Evolutionary conservation across 1,139 yeast species (phyloP).

Genomic region (Pichia inconspicua): DNA sequence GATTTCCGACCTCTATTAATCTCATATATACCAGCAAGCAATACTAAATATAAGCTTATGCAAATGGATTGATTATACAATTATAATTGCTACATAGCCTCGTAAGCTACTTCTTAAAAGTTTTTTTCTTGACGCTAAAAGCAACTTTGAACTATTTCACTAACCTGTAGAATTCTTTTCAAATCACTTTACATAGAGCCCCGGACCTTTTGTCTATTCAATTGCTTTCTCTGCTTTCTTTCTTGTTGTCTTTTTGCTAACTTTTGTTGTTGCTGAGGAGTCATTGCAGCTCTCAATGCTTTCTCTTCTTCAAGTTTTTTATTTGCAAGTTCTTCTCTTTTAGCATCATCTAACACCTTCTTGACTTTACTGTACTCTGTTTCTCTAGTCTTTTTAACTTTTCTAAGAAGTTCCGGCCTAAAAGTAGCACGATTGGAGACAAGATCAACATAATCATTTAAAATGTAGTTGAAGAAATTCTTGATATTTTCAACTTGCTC

Average conservation of each 20-base stretch:
- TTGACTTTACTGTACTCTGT: constrained; percentile 53
- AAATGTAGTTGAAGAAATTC: constrained; percentile 31
- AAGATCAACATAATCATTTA: constrained; percentile 26
- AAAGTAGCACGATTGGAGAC: constrained; percentile 33
- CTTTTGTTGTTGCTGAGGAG: constrained; percentile 70
- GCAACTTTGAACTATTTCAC: not conserved
- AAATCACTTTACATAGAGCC: constrained; percentile 10
- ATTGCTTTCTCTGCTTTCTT: constrained; percentile 27
- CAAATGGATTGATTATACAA: too few species aligned
- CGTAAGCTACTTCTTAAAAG: not conserved
- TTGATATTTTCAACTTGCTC: constrained; percentile 41
- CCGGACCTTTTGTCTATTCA: constrained; percentile 28
- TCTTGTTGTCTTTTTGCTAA: constrained; percentile 62
- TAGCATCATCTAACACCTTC: constrained; percentile 50
- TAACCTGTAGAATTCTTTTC: not conserved
- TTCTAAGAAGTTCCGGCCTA: constrained; percentile 66
- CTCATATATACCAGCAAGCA: too few species aligned
- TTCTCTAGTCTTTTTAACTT: constrained; percentile 66
- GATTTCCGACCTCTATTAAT: too few species aligned
- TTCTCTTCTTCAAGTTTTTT: constrained; percentile 65
- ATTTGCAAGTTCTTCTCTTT: constrained; percentile 61
- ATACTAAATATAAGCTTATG: too few species aligned
- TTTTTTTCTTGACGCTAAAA: not conserved
- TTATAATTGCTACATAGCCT: too few species aligned
- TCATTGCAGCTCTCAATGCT: constrained; percentile 49